Evolutionary conservation across 768 basidiomycete genomes (phyloP).

Genomic region (Amanita muscaria): DNA sequence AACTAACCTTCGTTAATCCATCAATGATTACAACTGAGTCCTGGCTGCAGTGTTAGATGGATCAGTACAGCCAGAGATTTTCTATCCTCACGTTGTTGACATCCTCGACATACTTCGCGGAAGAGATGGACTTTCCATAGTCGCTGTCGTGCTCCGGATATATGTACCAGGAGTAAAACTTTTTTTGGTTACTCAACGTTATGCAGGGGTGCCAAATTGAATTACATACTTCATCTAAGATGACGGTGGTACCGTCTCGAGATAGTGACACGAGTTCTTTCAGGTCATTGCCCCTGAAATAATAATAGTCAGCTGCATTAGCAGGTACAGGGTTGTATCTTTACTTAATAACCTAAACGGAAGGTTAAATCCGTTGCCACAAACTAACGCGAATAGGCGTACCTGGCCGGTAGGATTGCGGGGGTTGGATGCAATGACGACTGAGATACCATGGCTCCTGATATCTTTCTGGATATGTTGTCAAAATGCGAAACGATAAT

Average conservation of each 20-base stretch:
- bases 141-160: conserved; percentile 75
- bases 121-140: conserved; percentile 70
- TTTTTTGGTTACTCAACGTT: conserved; percentile 1
- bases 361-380: not conserved
- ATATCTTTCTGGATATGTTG: conserved; percentile 64
- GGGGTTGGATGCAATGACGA: conserved; percentile 89
- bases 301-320: too few species aligned
- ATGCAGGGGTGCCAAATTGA: not conserved
- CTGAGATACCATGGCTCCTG: conserved; percentile 70
- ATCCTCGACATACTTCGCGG: conserved; percentile 77
- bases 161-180: conserved; percentile 96
- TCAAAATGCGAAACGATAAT: conserved; percentile 15
- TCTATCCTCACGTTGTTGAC: conserved; percentile 53
- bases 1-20: conserved; percentile 76
- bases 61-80: not conserved
- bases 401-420: conserved; percentile 95
- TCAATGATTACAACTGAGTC: conserved; percentile 84
- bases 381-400: conserved; percentile 12
- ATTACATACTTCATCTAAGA: conserved; percentile 64
- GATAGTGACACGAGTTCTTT: conserved; percentile 68
- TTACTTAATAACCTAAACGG: conserved; percentile 42
- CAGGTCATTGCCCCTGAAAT: conserved; percentile 73
- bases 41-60: conserved; percentile 19
- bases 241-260: conserved; percentile 72
- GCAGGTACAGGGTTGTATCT: conserved; percentile 1